Percentiles rank a stretch among this genome's conserved stretches.
phyloP scores from a whole-genome alignment of 441 rosid species.

The Capsella rubella region DNA sequence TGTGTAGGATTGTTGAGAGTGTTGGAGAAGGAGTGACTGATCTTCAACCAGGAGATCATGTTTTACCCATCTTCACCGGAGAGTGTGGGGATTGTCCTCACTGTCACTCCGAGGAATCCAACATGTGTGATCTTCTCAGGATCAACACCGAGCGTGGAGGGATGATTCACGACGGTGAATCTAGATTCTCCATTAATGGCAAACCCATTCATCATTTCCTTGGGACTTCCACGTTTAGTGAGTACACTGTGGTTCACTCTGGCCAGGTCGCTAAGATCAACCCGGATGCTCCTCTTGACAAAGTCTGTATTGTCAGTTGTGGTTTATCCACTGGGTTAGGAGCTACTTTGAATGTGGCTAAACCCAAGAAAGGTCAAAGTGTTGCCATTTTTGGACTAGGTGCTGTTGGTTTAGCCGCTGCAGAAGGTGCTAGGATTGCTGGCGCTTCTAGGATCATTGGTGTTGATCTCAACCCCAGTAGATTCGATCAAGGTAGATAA shows the following conservation, averaged over 20 bases:
- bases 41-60: conserved; percentile 82
- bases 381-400: conserved; percentile 90
- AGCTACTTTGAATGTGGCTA: conserved; percentile 86
- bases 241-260: conserved; percentile 82
- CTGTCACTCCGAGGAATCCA: conserved; percentile 82
- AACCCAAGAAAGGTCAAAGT: conserved; percentile 69
- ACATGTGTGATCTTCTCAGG: conserved; percentile 93
- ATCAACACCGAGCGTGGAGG: conserved; percentile 82
- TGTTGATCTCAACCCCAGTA: conserved; percentile 71
- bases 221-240: conserved; percentile 90
- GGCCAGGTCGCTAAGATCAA: conserved; percentile 89
- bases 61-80: conserved; percentile 87
- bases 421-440: conserved; percentile 79
- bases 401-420: conserved; percentile 92
- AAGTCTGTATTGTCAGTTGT: conserved; percentile 86
- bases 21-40: conserved; percentile 89
- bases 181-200: conserved; percentile 83
- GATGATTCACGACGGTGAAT: conserved; percentile 76
- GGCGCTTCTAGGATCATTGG: conserved; percentile 89
- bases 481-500: conserved; percentile 61
- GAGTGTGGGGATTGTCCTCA: conserved; percentile 82
- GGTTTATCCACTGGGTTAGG: conserved; percentile 91
- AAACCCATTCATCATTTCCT: conserved; percentile 82
- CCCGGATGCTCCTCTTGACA: conserved; percentile 84
- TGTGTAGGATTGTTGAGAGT: conserved; percentile 83